These are phyloP conservation scores for Vitis amurensis DNA, from an alignment of 164 flowering plant species.

Conservation along the genomic window DNA sequence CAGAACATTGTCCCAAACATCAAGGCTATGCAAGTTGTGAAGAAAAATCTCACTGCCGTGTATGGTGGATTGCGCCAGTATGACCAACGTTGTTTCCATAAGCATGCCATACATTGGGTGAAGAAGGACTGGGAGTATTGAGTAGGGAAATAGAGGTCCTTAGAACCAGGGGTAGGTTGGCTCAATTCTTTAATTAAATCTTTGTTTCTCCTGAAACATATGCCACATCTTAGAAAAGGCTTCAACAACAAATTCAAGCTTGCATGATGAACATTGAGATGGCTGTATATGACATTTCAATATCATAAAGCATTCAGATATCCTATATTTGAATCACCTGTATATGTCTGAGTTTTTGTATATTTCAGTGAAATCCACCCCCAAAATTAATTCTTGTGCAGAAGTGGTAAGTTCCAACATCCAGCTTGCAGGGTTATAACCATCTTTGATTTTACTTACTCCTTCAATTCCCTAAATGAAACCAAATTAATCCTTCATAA, in stretches of 20 bases:
- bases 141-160: constrained; percentile 47
- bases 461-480: constrained; percentile 22
- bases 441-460: constrained; percentile 35
- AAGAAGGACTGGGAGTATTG: constrained; percentile 45
- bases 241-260: not conserved
- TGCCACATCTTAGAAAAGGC: not conserved
- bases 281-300: too few species aligned
- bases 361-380: constrained; percentile 31
- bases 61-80: constrained; percentile 61
- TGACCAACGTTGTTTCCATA: constrained; percentile 52
- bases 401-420: constrained; percentile 39
- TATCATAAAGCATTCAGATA: too few species aligned
- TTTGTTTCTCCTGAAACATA: constrained; percentile 50
- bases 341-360: constrained; percentile 36
- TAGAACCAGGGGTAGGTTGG: constrained; percentile 35
- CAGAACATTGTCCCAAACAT: constrained; percentile 54
- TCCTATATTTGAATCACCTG: constrained; percentile 2
- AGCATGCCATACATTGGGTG: constrained; percentile 51
- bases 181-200: constrained; percentile 43
- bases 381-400: constrained; percentile 33
- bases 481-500: too few species aligned
- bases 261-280: too few species aligned
- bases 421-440: constrained; percentile 53
- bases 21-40: constrained; percentile 46
- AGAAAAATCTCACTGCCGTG: constrained; percentile 49